Base-by-base conservation (phyloP, 202 grass and related monocot species). In the Schoenoplectus triqueter region DNA sequence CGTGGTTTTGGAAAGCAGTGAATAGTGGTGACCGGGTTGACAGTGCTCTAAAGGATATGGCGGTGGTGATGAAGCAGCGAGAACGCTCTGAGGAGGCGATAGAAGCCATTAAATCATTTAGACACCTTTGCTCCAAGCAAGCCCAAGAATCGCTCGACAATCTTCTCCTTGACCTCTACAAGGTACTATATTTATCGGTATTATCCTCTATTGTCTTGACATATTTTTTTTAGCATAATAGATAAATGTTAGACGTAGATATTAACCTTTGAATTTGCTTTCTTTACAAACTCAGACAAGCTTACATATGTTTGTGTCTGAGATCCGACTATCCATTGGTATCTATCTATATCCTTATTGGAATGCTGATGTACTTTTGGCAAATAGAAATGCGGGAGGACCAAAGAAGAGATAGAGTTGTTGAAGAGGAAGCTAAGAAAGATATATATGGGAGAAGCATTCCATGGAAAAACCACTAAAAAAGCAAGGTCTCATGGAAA, bases 31-130 rank as follows among this genome's bases (percentile, higher is more conserved):
- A 98, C 80, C 86, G 94, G 83, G 57, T 93, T 57, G 89, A 93
- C 45, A 98, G 95, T 73, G 95, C 95, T 48, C 87, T 98, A 47
- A 98, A 98, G 85, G 95, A 98, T 88, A 98, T 98, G 95, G 93
- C 87, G 2, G 95, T 95, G 50, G 95, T 98, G 63, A 95, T 95
- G 93, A 98, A 98, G 91, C 95, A 95, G 82, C 84, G 86, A 20
- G 91, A 94, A 1, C 92, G 90, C 11, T 86, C 88, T 2, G 40
- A 78, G 50, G 93, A 98, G 21, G 95, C 95, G 14, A 80, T 98
- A 18, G 92, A 93, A 66, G 95, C 92, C 59, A 81, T 98, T 85
- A 85, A 88, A 64, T 95, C 91, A 10, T 88, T 93, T 10, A 87
- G 95, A 7, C 89, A 93, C 63, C 91, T 95, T 56, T 95, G 95